These are phyloP conservation scores for Albatrellus sp. DNA, from an alignment of 1,284 basidiomycete species.

Conservation along the genomic window DNA sequence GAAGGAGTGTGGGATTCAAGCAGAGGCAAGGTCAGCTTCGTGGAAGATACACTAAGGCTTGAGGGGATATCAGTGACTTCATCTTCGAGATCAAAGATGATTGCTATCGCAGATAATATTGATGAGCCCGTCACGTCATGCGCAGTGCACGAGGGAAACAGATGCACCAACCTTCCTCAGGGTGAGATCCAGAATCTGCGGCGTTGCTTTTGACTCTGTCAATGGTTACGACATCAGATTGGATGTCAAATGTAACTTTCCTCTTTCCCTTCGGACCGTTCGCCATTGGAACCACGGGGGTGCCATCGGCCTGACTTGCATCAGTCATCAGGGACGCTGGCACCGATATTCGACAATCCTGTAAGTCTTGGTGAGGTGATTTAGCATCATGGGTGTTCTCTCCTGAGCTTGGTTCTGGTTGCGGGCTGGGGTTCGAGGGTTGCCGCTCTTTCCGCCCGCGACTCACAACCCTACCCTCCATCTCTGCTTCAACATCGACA, in stretches of 20 bases:
- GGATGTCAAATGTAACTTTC: conserved; percentile 64
- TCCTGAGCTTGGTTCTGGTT: not conserved
- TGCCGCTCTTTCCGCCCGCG: conserved; percentile 3
- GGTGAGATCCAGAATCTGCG: conserved; percentile 20
- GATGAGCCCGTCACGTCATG: not conserved
- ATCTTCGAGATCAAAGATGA: conserved; percentile 58
- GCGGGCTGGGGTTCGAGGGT: not conserved
- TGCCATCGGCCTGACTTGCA: conserved; percentile 6
- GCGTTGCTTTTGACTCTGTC: conserved; percentile 18
- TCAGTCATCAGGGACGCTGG: not conserved
- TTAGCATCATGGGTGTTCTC: not conserved
- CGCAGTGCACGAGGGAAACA: not conserved
- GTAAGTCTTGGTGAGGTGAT: not conserved
- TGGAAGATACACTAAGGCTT: conserved; percentile 8
- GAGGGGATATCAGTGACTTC: conserved; percentile 21
- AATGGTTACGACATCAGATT: conserved; percentile 39
- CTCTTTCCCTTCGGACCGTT: conserved; percentile 38
- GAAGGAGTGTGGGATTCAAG: conserved; percentile 13
- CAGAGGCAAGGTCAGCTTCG: conserved; percentile 10
- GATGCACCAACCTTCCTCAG: conserved; percentile 18
- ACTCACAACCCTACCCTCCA: conserved; percentile 18
- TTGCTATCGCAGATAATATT: conserved; percentile 26
- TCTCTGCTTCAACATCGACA: conserved; percentile 47
- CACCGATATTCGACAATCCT: not conserved
- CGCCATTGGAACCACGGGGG: conserved; percentile 5